phyloP scores from a whole-genome alignment of 1,139 yeast genomes.

The Petasospora fabianii region DNA sequence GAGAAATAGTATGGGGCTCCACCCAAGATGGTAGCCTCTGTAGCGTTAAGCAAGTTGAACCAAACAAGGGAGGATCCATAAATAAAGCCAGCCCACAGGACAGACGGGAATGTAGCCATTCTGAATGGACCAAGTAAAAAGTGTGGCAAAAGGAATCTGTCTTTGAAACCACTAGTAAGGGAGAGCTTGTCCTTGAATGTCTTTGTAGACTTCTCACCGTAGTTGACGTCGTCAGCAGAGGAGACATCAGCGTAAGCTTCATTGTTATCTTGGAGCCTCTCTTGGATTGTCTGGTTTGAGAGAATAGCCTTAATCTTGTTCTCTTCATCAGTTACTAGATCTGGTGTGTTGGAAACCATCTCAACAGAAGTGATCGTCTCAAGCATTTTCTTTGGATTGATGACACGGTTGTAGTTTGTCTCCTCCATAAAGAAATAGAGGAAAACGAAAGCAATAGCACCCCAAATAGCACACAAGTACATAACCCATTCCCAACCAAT shows the following conservation, averaged over 20 bases:
- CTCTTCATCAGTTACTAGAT: constrained; percentile 13
- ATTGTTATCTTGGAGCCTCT: constrained; percentile 24
- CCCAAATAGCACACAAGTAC: constrained; percentile 43
- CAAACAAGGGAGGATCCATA: constrained; percentile 62
- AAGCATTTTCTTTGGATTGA: constrained; percentile 19
- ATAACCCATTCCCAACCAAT: constrained; percentile 48
- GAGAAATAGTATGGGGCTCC: constrained; percentile 42
- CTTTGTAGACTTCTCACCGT: constrained; percentile 25
- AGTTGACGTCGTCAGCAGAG: constrained; percentile 10
- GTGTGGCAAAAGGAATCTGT: constrained; percentile 32
- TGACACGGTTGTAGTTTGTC: constrained; percentile 38
- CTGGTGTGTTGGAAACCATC: constrained; percentile 3
- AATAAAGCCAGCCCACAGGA: constrained; percentile 57
- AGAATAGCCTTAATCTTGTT: constrained; percentile 17
- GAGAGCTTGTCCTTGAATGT: constrained; percentile 35
- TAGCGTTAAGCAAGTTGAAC: constrained; percentile 49
- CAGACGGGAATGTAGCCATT: constrained; percentile 48
- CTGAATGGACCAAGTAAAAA: constrained; percentile 40
- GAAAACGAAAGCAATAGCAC: constrained; percentile 41
- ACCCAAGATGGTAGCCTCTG: constrained; percentile 39
- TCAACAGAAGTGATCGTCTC: constrained; percentile 17
- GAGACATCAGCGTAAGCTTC: constrained; percentile 17
- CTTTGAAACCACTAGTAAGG: constrained; percentile 32
- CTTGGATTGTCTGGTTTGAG: constrained; percentile 23
- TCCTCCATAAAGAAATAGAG: constrained; percentile 45